phyloP scores from a whole-genome alignment of 2,329 filamentous ascomycete species.

The Colletotrichum endophyticum region DNA sequence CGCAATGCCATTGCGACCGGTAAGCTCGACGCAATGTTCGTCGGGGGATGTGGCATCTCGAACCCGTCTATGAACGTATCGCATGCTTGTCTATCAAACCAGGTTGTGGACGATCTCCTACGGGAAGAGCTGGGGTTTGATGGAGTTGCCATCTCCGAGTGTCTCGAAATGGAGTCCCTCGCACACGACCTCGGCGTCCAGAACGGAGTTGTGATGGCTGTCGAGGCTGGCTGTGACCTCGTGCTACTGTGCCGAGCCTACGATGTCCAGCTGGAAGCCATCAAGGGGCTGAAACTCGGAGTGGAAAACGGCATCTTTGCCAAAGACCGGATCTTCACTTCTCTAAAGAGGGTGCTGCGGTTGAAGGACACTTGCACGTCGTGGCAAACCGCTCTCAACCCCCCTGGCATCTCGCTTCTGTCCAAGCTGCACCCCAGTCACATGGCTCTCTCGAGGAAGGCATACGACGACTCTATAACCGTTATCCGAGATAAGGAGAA shows the following conservation, averaged over 20 bases:
- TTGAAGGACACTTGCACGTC: constrained; percentile 87
- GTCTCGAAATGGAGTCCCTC: constrained; percentile 94
- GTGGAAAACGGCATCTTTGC: constrained; percentile 91
- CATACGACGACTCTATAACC: constrained; percentile 92
- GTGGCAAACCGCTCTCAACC: constrained; percentile 91
- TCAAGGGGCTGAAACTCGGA: constrained; percentile 86
- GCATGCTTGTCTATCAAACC: constrained; percentile 91
- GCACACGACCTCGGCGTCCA: constrained; percentile 97
- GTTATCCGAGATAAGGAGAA: constrained; percentile 90
- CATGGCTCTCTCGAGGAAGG: constrained; percentile 78
- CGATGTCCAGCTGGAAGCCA: constrained; percentile 87
- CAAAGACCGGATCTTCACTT: constrained; percentile 79
- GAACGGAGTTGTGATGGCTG: constrained; percentile 95
- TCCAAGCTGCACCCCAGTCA: constrained; percentile 84
- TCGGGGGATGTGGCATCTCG: constrained; percentile 91
- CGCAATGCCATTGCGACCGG: constrained; percentile 87
- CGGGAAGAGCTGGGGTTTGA: constrained; percentile 89
- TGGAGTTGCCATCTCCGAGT: constrained; percentile 93
- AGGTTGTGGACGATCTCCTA: constrained; percentile 89
- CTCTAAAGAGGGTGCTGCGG: constrained; percentile 76
- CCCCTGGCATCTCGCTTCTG: constrained; percentile 77
- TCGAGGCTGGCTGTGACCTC: constrained; percentile 93
- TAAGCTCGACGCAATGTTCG: constrained; percentile 88
- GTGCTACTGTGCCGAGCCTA: constrained; percentile 88
- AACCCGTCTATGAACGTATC: constrained; percentile 93